phyloP scores from a whole-genome alignment of 306 rosid genomes.

The Casuarina equisetifolia region DNA sequence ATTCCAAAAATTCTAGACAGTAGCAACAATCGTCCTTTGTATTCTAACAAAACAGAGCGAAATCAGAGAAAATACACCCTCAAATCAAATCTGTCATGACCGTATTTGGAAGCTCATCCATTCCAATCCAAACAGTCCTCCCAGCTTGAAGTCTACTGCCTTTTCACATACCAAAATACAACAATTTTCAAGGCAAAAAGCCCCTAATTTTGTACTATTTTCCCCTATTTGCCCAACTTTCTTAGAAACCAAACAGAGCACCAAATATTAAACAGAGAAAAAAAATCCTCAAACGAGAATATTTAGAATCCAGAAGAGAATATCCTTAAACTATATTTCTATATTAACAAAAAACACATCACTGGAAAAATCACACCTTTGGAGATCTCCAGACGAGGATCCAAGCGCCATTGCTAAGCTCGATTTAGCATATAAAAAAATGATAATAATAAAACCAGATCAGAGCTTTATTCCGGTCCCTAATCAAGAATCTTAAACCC shows the following conservation, averaged over 20 bases:
- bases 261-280: neutral
- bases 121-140: neutral
- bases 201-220: neutral
- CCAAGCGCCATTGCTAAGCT: conserved; percentile 43
- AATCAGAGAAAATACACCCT: neutral
- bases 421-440: conserved; percentile 39
- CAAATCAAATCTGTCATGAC: neutral
- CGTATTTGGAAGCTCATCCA: neutral
- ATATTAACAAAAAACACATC: neutral
- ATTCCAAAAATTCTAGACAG: neutral
- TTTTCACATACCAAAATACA: neutral
- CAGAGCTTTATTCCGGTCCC: conserved; percentile 33
- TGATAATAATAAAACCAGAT: conserved; percentile 8
- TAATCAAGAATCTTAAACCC: neutral
- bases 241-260: conserved; percentile 4
- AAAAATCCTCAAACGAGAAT: neutral
- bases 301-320: neutral
- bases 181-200: neutral
- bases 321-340: neutral
- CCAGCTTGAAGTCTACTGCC: neutral
- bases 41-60: conserved; percentile 2
- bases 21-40: neutral
- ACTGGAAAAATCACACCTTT: conserved; percentile 33
- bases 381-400: conserved; percentile 29
- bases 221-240: neutral